These are phyloP conservation scores for Peronospora farinosa DNA, from an alignment of 352 stramenopile species.

Conservation along the genomic window DNA sequence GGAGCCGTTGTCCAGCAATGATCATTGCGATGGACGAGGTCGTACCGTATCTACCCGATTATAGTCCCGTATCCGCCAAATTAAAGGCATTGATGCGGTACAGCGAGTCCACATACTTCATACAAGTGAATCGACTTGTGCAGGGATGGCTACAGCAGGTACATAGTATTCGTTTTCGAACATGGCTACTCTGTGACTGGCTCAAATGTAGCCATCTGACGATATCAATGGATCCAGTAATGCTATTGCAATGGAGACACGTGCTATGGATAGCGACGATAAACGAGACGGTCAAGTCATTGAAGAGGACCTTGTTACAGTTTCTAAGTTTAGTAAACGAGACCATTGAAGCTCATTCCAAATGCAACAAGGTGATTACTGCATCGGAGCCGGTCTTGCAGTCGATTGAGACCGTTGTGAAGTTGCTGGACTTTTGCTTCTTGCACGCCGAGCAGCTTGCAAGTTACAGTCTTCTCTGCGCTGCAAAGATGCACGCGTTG, in stretches of 20 bases:
- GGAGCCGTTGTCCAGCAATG: conserved; percentile 3
- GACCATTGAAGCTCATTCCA: conserved; percentile 1
- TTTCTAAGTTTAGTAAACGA: conserved; percentile 21
- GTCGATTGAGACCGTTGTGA: conserved; percentile 18
- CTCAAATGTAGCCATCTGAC: conserved; percentile 22
- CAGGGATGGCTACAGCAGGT: conserved; percentile 27
- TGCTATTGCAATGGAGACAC: conserved; percentile 32
- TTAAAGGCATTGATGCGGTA: conserved; percentile 33
- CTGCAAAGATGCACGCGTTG: conserved; percentile 37
- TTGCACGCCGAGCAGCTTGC: conserved; percentile 28
- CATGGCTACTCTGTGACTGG: conserved; percentile 33
- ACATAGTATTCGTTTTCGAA: conserved; percentile 22
- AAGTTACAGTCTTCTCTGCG: conserved; percentile 34
- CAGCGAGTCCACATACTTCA: conserved; percentile 18
- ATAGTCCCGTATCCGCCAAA: conserved; percentile 28
- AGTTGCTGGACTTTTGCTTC: conserved; percentile 44
- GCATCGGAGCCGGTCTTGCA: neutral
- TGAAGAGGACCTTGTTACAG: conserved; percentile 28
- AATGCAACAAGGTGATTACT: neutral
- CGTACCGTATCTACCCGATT: conserved; percentile 45
- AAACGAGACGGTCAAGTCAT: conserved; percentile 22
- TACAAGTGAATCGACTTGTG: conserved; percentile 23
- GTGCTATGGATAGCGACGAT: conserved; percentile 28
- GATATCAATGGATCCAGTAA: conserved; percentile 4
- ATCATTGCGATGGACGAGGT: conserved; percentile 26